These are phyloP conservation scores for Aspergillus candidus DNA, from an alignment of 2,329 filamentous ascomycete species.

Conservation along the genomic window DNA sequence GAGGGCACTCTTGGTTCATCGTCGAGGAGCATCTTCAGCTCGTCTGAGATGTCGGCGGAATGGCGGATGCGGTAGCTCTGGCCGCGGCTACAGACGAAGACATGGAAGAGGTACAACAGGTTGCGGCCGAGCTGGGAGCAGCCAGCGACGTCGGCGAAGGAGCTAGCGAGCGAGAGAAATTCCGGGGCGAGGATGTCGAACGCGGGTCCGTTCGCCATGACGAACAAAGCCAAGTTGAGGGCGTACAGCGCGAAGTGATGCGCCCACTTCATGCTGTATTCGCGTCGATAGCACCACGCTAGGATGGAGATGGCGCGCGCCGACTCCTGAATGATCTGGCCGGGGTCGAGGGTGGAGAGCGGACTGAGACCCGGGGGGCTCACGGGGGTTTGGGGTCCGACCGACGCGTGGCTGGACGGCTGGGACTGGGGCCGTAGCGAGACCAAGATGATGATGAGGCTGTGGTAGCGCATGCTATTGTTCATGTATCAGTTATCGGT, in stretches of 20 bases:
- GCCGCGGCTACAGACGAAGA: constrained; percentile 25
- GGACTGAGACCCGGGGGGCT: constrained; percentile 19
- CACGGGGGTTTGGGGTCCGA: constrained; percentile 24
- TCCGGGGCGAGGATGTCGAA: constrained; percentile 32
- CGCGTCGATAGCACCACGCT: constrained; percentile 25
- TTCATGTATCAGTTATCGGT: neutral
- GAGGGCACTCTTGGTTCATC: constrained; percentile 16
- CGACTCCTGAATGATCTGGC: constrained; percentile 22
- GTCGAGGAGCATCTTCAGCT: constrained; percentile 29
- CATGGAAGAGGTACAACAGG: constrained; percentile 33
- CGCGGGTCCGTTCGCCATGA: constrained; percentile 22
- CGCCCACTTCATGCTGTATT: constrained; percentile 30
- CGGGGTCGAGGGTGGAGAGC: constrained; percentile 15
- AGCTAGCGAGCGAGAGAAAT: constrained; percentile 29
- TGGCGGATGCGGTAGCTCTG: constrained; percentile 26
- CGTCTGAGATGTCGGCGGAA: constrained; percentile 19
- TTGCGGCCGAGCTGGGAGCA: constrained; percentile 29
- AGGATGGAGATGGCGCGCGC: constrained; percentile 27
- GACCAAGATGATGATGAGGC: constrained; percentile 32
- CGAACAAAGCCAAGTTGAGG: constrained; percentile 34
- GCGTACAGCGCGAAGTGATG: constrained; percentile 36
- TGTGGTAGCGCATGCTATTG: constrained; percentile 31
- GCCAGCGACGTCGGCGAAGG: constrained; percentile 29
- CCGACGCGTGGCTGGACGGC: constrained; percentile 11
- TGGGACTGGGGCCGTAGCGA: constrained; percentile 21